Percentiles rank a stretch among this genome's conserved stretches.
These are phyloP conservation scores for Carex cristatella DNA, from an alignment of 176 grass and related monocot species.

Conservation along the genomic window DNA sequence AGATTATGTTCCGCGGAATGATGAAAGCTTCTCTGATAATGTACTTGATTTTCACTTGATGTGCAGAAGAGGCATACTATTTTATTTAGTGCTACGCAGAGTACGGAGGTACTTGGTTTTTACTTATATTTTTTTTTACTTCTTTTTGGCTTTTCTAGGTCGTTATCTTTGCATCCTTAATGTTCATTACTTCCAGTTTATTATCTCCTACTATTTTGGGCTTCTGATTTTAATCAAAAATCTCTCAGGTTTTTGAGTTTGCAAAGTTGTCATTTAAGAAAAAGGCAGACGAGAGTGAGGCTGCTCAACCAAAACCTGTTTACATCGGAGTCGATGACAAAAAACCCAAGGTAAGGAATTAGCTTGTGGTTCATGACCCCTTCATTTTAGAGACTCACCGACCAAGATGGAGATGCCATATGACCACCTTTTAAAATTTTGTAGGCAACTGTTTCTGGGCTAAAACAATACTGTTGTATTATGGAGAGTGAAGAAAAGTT, in stretches of 20 bases:
- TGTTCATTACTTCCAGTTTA: not conserved
- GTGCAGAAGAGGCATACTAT: conserved; percentile 39
- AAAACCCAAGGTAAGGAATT: conserved; percentile 28
- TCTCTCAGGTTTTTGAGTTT: conserved; percentile 36
- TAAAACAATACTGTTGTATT: conserved; percentile 38
- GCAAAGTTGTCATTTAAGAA: conserved; percentile 37
- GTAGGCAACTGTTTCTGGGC: conserved; percentile 41
- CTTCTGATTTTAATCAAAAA: not conserved
- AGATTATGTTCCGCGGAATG: not conserved
- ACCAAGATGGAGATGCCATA: not conserved
- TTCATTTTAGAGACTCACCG: too few species aligned
- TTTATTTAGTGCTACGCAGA: conserved; percentile 43
- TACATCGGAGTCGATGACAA: conserved; percentile 42
- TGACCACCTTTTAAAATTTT: not conserved
- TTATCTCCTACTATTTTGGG: not conserved
- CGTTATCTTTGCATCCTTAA: not conserved
- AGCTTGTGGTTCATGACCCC: not conserved
- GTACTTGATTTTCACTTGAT: not conserved
- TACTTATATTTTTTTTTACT: too few species aligned
- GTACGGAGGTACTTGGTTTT: conserved; percentile 18
- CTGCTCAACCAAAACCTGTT: conserved; percentile 24
- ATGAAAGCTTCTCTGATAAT: not conserved
- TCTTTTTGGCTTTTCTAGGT: not conserved
- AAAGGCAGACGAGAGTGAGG: not conserved
- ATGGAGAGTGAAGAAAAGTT: conserved; percentile 38